Percentiles rank a stretch among this genome's conserved stretches.
Conservation (phyloP, 495 filamentous ascomycete genomes). For the Penicillium psychrofluorescens region DNA sequence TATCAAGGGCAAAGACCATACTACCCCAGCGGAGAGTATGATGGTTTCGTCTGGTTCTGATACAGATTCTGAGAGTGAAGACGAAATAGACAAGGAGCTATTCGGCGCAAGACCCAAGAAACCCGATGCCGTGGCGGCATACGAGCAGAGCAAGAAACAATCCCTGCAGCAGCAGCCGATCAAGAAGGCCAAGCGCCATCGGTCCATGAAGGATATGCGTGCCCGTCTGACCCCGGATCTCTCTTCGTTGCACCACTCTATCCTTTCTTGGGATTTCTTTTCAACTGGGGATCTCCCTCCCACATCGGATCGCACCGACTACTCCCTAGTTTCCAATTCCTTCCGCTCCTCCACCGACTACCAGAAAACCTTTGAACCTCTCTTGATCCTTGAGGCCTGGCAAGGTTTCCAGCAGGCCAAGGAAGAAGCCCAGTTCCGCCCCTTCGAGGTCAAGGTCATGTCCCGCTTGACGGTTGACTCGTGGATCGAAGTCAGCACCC, state of each 20-base stretch:
- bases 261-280: conserved; percentile 92
- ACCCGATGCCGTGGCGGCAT: conserved; percentile 42
- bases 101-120: conserved; percentile 44
- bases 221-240: conserved; percentile 87
- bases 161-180: conserved; percentile 57
- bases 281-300: conserved; percentile 79
- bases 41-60: conserved; percentile 74
- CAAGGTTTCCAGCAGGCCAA: conserved; percentile 83
- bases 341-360: conserved; percentile 73
- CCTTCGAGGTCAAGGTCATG: conserved; percentile 76
- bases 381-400: conserved; percentile 92
- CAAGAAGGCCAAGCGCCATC: conserved; percentile 66
- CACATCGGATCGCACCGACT: conserved; percentile 56
- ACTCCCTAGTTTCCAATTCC: conserved; percentile 63
- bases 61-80: conserved; percentile 68
- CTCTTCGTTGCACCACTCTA: conserved; percentile 71
- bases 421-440: conserved; percentile 72
- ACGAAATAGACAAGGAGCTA: conserved; percentile 55
- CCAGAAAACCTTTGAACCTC: conserved; percentile 80
- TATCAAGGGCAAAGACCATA: conserved; percentile 73
- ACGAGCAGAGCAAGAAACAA: conserved; percentile 47
- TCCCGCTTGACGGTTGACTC: conserved; percentile 84
- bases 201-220: conserved; percentile 86
- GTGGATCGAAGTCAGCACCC: conserved; percentile 84
- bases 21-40: conserved; percentile 64